Conservation (phyloP, 495 filamentous ascomycete genomes). For the Entonaema liquescens region DNA sequence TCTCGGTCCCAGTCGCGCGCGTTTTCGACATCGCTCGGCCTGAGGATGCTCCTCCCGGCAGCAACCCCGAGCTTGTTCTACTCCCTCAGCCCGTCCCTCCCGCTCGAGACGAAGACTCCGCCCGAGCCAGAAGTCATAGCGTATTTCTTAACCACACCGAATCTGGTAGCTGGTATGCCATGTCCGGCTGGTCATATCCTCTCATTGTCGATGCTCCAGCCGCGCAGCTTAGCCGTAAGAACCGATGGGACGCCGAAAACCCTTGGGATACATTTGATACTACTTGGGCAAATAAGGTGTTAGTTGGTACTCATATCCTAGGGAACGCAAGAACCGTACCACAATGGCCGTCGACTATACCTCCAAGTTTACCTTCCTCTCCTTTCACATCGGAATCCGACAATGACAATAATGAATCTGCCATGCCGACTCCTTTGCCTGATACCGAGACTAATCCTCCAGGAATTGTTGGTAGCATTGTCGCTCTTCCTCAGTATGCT, state of each 20-base stretch:
- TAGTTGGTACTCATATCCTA: conserved; percentile 59
- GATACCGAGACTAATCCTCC: conserved; percentile 37
- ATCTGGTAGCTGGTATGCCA: conserved; percentile 88
- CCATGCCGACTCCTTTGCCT: conserved; percentile 34
- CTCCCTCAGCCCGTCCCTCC: conserved; percentile 87
- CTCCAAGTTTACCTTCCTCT: conserved; percentile 37
- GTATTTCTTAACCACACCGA: conserved; percentile 90
- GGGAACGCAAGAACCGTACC: conserved; percentile 42
- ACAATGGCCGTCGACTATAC: conserved; percentile 31
- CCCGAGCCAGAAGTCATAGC: conserved; percentile 66
- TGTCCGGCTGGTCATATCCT: conserved; percentile 91
- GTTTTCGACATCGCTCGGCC: conserved; percentile 91
- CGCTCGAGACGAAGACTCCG: conserved; percentile 60
- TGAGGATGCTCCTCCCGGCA: conserved; percentile 62
- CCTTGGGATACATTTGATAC: conserved; percentile 47
- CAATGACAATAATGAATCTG: conserved; percentile 27
- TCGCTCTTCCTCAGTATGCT: conserved; percentile 49
- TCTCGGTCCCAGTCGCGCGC: conserved; percentile 83
- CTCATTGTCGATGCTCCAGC: conserved; percentile 74
- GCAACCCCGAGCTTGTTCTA: conserved; percentile 72
- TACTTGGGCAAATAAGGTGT: conserved; percentile 46
- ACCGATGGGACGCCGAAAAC: conserved; percentile 54
- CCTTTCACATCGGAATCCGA: conserved; percentile 34
- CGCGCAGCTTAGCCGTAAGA: conserved; percentile 71
- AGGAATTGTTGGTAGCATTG: conserved; percentile 48